Conservation (phyloP, 805 yeast species). For the Candida koratica region DNA sequence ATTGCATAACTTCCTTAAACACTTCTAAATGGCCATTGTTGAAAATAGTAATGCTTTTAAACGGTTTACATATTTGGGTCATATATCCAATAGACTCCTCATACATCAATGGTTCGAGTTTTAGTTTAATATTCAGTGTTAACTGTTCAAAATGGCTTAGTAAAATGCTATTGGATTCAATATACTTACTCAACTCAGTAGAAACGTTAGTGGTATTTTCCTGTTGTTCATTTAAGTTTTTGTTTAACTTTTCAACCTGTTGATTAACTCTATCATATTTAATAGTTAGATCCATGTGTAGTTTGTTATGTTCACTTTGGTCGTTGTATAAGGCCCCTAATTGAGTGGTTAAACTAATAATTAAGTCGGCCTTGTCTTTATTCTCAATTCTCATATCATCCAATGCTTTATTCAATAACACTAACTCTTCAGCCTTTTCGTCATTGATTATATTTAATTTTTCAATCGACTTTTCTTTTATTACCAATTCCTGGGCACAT, state of each 20-base stretch:
- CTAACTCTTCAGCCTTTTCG: neutral
- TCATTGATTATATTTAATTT: neutral
- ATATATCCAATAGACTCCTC: slow-evolving; percentile 15
- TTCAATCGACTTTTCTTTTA: neutral
- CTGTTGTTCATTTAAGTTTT: neutral
- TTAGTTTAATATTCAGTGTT: slow-evolving; percentile 7
- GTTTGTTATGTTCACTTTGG: neutral
- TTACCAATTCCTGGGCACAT: neutral
- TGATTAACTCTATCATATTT: neutral
- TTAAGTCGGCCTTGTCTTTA: neutral
- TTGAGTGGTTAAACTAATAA: neutral
- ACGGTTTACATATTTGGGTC: slow-evolving; percentile 8
- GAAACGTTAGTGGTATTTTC: neutral
- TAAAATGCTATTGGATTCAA: slow-evolving; percentile 3
- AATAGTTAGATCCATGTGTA: neutral
- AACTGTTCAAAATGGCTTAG: slow-evolving; percentile 4
- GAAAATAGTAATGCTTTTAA: slow-evolving; percentile 6
- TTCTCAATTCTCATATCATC: slow-evolving; percentile 1
- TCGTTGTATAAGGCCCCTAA: neutral
- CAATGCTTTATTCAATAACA: neutral
- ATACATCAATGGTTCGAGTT: slow-evolving; percentile 16
- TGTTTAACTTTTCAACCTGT: neutral
- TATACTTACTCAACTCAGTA: slow-evolving; percentile 1
- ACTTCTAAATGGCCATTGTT: slow-evolving; percentile 8
- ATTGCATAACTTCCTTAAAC: slow-evolving; percentile 13